Evolutionary conservation across 169 alveolate genomes (phyloP).

Genomic region (Plasmodium fragile): DNA sequence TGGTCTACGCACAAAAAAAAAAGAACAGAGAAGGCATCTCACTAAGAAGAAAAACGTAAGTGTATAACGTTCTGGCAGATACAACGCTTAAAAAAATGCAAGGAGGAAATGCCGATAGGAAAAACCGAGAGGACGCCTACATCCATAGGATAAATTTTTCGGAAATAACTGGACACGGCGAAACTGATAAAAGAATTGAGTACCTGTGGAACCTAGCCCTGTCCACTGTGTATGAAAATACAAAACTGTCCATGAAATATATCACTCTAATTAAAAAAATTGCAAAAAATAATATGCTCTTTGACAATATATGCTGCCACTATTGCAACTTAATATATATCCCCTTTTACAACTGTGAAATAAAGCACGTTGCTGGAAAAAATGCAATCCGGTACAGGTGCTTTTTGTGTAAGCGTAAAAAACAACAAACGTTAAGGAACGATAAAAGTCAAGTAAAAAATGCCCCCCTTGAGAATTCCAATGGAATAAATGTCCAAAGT

Average conservation of each 20-base stretch:
- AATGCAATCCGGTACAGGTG: constrained; percentile 13
- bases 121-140: constrained; percentile 7
- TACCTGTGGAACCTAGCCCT: constrained; percentile 76
- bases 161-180: constrained; percentile 11
- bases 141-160: constrained; percentile 1
- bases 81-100: neutral
- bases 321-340: constrained; percentile 73
- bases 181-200: constrained; percentile 27
- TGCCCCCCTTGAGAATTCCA: neutral
- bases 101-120: constrained; percentile 6
- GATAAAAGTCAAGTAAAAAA: neutral
- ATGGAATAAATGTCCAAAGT: neutral
- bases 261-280: constrained; percentile 55
- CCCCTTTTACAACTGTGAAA: constrained; percentile 69
- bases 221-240: constrained; percentile 35
- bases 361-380: neutral
- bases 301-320: constrained; percentile 54
- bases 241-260: constrained; percentile 70
- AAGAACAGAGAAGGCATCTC: neutral
- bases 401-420: constrained; percentile 44
- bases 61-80: neutral
- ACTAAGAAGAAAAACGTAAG: neutral
- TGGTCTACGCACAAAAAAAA: neutral
- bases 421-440: neutral
- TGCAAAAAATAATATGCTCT: constrained; percentile 17